Percentiles rank a stretch among this genome's conserved stretches.
phyloP scores from a whole-genome alignment of 495 filamentous ascomycete genomes.

The Penicillium subrubescens region DNA sequence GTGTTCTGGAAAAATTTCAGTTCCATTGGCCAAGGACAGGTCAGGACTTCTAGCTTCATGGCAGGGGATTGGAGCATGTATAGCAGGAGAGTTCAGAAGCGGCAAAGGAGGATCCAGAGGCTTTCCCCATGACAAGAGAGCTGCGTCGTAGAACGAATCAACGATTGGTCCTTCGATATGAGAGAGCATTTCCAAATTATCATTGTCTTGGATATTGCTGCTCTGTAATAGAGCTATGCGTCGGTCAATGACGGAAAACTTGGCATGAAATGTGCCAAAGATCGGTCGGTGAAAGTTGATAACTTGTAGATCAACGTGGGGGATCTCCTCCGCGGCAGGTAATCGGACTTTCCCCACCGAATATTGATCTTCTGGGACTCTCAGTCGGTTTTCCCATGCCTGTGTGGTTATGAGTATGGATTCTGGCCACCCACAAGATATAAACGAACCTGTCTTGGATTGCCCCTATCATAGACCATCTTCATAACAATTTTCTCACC shows the following conservation, averaged over 20 bases:
- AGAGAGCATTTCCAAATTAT: conserved; percentile 80
- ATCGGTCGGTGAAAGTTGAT: conserved; percentile 74
- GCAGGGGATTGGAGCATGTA: conserved; percentile 32
- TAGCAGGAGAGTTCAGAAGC: conserved; percentile 53
- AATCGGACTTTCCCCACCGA: conserved; percentile 57
- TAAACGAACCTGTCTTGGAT: conserved; percentile 53
- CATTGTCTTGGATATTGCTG: conserved; percentile 79
- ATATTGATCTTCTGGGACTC: conserved; percentile 59
- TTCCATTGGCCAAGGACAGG: conserved; percentile 20
- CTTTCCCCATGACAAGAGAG: conserved; percentile 71
- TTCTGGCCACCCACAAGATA: neutral
- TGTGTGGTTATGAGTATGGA: conserved; percentile 16
- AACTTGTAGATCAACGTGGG: conserved; percentile 70
- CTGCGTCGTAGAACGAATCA: conserved; percentile 72
- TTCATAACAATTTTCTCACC: conserved; percentile 66
- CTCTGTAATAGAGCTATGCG: conserved; percentile 67
- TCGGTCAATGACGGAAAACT: conserved; percentile 76
- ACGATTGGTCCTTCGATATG: conserved; percentile 77
- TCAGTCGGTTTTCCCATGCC: conserved; percentile 62
- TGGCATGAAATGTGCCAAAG: conserved; percentile 76
- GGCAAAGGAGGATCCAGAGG: conserved; percentile 63
- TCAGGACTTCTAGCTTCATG: conserved; percentile 2
- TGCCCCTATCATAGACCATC: conserved; percentile 74
- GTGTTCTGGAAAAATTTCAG: conserved; percentile 54
- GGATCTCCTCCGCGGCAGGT: conserved; percentile 63